phyloP scores from a whole-genome alignment of 108 stramenopile species.

The Fragilaria radians region DNA sequence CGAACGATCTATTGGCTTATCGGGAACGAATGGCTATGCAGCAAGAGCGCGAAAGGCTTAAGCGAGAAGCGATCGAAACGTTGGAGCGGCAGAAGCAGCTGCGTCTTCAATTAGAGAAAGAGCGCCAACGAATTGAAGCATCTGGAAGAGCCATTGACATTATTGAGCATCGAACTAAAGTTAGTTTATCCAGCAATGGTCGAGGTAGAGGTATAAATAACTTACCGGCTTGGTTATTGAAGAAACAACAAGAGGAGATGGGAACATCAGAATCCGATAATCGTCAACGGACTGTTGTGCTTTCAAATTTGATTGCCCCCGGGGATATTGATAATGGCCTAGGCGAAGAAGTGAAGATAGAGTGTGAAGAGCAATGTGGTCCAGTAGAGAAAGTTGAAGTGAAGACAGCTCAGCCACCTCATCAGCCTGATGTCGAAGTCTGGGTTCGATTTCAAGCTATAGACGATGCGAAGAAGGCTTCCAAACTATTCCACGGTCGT shows the following conservation, averaged over 20 bases:
- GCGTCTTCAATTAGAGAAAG: conserved; percentile 46
- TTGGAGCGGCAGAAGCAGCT: conserved; percentile 50
- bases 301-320: conserved; percentile 18
- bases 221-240: conserved; percentile 82
- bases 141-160: not conserved
- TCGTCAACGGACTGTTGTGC: conserved; percentile 1
- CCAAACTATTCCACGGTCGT: conserved; percentile 16
- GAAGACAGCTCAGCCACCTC: conserved; percentile 4
- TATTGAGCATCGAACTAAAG: conserved; percentile 29
- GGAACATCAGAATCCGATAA: not conserved
- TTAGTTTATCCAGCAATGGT: conserved; percentile 19
- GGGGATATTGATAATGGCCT: conserved; percentile 17
- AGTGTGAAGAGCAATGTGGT: conserved; percentile 17
- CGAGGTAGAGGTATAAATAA: conserved; percentile 62
- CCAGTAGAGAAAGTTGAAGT: conserved; percentile 10
- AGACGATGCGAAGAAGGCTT: conserved; percentile 10
- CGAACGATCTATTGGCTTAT: conserved; percentile 78
- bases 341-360: conserved; percentile 11
- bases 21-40: conserved; percentile 49
- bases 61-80: conserved; percentile 40
- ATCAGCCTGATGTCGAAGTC: conserved; percentile 14
- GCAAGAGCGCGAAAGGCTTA: conserved; percentile 32
- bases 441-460: conserved; percentile 8
- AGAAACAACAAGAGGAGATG: conserved; percentile 49
- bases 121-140: conserved; percentile 28